Conservation (phyloP, 2,329 filamentous ascomycete species). For the Fusarium subtropicale region DNA sequence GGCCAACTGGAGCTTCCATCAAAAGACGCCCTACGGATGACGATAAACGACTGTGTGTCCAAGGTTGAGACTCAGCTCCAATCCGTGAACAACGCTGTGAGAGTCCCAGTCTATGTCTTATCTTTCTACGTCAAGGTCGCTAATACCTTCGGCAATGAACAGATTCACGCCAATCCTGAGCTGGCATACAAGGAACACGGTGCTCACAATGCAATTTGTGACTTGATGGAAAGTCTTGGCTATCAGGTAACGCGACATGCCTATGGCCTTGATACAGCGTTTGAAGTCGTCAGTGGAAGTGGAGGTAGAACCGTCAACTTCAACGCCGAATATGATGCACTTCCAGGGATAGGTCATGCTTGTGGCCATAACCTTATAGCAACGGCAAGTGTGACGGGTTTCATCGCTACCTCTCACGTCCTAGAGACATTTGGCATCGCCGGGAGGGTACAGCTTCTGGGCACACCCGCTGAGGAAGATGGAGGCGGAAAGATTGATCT, state of each 20-base stretch:
- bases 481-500: conserved; percentile 16
- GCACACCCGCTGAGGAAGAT: conserved; percentile 19
- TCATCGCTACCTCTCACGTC: background rate
- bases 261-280: conserved; percentile 7
- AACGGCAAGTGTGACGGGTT: conserved; percentile 2
- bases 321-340: conserved; percentile 26
- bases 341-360: conserved; percentile 16
- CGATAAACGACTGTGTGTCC: no score
- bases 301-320: conserved; percentile 13
- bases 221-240: background rate
- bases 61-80: no score
- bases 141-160: no score
- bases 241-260: background rate
- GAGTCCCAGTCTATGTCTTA: no score
- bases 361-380: conserved; percentile 26
- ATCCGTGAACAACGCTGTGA: no score
- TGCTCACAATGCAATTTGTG: conserved; percentile 5
- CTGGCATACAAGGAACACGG: conserved; percentile 8
- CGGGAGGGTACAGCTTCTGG: conserved; percentile 9
- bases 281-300: conserved; percentile 4
- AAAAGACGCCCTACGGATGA: no score
- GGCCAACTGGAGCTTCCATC: no score
- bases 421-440: background rate
- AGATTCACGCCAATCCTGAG: conserved; percentile 18
- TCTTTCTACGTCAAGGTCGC: no score